Base-by-base conservation (phyloP, 2,329 filamentous ascomycete species). In the Hypoxylon sp. region DNA sequence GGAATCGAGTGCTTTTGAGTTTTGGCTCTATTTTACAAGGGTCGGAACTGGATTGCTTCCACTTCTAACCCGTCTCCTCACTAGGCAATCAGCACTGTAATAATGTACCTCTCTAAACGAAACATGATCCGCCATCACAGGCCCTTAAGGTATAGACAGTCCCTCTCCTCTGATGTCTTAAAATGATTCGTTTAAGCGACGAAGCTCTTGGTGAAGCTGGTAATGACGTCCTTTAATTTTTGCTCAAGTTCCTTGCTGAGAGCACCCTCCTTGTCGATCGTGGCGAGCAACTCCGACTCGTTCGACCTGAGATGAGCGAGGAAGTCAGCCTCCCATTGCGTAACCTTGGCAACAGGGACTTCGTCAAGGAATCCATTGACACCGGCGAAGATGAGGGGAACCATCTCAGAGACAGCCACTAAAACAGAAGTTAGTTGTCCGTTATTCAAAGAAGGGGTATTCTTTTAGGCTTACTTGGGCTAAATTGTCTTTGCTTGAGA, bases 351-450 rank as follows among this genome's bases (percentile, higher is more conserved):
- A 72, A 97, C 94, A 61, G 94, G 94, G 64, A 99, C 83, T 67
- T 62, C 73, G 81, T 99, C 94, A 66, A 99, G 87, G 79, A 84
- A 80, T 82, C 94, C 94, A 80, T 97, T 97, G 81, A 99, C 91
- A 95, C 94, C 94, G 65, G 94, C 93, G 79, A 85, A 99, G 84
- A 99, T 97, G 67, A 99, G 87, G 67, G 94, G 94, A 82, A 99
- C 94, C 93, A 97, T 97, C 83, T 99, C 93, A 83, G 95, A 94
- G 74, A 97, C 93, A 67, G 91, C 90, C 92, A 97, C n/a, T n/a
- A n/a, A n/a, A n/a, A n/a, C n/a, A n/a, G n/a, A n/a, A n/a, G n/a
- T n/a, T n/a, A n/a, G n/a, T n/a, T n/a, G n/a, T n/a, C n/a, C n/a
- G n/a, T n/a, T n/a, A n/a, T n/a, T n/a, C n/a, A n/a, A n/a, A n/a